phyloP scores from a whole-genome alignment of 2,329 filamentous ascomycete genomes.

The Colletotrichum simmondsii region DNA sequence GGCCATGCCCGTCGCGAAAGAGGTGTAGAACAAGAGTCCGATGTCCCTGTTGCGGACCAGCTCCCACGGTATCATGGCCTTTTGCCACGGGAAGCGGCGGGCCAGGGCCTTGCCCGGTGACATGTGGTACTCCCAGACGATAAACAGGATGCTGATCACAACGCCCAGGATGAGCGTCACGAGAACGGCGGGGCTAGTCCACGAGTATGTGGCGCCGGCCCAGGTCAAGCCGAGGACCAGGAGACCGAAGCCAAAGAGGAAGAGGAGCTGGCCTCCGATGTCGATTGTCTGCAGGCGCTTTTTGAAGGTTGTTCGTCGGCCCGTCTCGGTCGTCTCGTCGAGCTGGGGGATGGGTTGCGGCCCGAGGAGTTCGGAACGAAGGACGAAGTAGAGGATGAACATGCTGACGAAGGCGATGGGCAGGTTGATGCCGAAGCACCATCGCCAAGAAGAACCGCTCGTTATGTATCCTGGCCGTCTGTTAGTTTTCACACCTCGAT shows the following conservation, averaged over 20 bases:
- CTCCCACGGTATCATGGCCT: constrained; percentile 72
- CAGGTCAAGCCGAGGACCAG: constrained; percentile 66
- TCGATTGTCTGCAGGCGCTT: constrained; percentile 66
- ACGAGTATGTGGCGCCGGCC: constrained; percentile 64
- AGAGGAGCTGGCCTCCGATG: constrained; percentile 65
- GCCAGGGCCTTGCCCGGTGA: constrained; percentile 58
- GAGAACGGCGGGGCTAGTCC: constrained; percentile 60
- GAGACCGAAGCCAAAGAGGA: constrained; percentile 64
- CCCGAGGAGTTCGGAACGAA: constrained; percentile 68
- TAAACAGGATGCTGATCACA: constrained; percentile 52
- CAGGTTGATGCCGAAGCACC: constrained; percentile 74
- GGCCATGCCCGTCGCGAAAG: constrained; percentile 68
- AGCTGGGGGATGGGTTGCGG: constrained; percentile 59
- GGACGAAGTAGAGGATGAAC: constrained; percentile 63
- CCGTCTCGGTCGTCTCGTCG: constrained; percentile 49
- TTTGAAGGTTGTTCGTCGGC: constrained; percentile 46
- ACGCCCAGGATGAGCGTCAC: constrained; percentile 58
- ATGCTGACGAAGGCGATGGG: constrained; percentile 64
- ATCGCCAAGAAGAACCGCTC: constrained; percentile 66
- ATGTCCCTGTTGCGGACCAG: constrained; percentile 69
- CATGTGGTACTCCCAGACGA: constrained; percentile 66
- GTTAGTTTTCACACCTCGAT: neutral
- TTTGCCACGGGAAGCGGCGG: constrained; percentile 61
- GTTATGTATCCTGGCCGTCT: constrained; percentile 56
- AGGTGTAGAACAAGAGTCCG: constrained; percentile 69